Conservation (phyloP, 768 basidiomycete genomes). For the Boletus reticuloceps region DNA sequence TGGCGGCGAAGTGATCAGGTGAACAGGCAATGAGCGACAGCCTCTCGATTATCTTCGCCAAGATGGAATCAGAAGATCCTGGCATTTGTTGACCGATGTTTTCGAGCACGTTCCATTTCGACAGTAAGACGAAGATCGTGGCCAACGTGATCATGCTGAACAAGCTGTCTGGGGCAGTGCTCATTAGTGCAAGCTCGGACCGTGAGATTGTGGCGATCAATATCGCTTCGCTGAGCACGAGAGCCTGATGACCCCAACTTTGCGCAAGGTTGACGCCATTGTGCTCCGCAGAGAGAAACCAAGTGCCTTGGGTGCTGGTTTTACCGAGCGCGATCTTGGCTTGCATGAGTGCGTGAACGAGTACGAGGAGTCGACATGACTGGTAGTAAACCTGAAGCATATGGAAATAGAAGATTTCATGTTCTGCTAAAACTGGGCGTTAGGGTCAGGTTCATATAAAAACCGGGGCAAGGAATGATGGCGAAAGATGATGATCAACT, state of each 20-base stretch:
- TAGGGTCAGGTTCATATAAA: slow-evolving; percentile 14
- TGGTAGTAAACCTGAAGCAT: slow-evolving; percentile 42
- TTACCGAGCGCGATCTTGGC: slow-evolving; percentile 22
- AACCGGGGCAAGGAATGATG: not conserved
- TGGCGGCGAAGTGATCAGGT: slow-evolving; percentile 40
- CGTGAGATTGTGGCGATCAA: slow-evolving; percentile 34
- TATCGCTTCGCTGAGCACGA: slow-evolving; percentile 38
- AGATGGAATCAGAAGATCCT: slow-evolving; percentile 37
- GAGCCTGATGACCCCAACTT: slow-evolving; percentile 38
- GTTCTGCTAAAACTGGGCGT: slow-evolving; percentile 38
- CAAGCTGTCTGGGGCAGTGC: slow-evolving; percentile 40
- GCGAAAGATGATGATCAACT: not conserved
- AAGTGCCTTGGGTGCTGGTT: slow-evolving; percentile 17
- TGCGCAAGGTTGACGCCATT: slow-evolving; percentile 34
- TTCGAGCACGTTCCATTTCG: slow-evolving; percentile 42
- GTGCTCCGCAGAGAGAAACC: slow-evolving; percentile 33
- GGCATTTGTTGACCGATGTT: slow-evolving; percentile 32
- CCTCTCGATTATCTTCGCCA: slow-evolving; percentile 35
- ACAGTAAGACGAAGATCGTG: slow-evolving; percentile 40
- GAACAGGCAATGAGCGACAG: slow-evolving; percentile 34
- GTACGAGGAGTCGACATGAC: slow-evolving; percentile 37
- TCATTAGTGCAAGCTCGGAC: slow-evolving; percentile 34
- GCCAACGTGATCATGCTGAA: slow-evolving; percentile 44
- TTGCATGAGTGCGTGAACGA: slow-evolving; percentile 36
- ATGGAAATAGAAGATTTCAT: slow-evolving; percentile 42